Evolutionary conservation across 2,329 filamentous ascomycete genomes (phyloP).

Genomic region (Aulographum hederae): DNA sequence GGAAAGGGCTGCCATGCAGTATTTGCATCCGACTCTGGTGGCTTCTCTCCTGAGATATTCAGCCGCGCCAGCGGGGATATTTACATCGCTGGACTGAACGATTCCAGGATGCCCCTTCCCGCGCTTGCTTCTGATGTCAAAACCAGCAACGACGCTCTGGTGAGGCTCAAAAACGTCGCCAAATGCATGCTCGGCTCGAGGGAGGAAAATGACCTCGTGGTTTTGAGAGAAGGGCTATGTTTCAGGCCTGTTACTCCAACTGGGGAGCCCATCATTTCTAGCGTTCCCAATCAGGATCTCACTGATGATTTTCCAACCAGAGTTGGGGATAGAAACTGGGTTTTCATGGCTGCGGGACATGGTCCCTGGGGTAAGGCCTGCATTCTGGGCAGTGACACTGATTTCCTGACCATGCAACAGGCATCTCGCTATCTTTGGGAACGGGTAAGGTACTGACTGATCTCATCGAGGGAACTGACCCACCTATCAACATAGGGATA

Average conservation of each 20-base stretch:
- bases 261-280: conserved; percentile 44
- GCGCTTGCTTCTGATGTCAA: conserved; percentile 25
- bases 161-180: conserved; percentile 31
- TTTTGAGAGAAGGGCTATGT: conserved; percentile 49
- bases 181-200: conserved; percentile 27
- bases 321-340: conserved; percentile 30
- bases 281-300: conserved; percentile 37
- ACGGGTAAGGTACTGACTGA: conserved; percentile 56
- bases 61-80: conserved; percentile 47
- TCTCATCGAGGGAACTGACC: conserved; percentile 41
- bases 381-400: conserved; percentile 6
- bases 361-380: conserved; percentile 48
- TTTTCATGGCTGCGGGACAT: conserved; percentile 55
- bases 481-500: too few species aligned
- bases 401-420: conserved; percentile 1
- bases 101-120: conserved; percentile 40
- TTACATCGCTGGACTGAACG: conserved; percentile 58
- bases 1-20: conserved; percentile 42
- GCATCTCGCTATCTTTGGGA: conserved; percentile 32
- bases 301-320: conserved; percentile 28
- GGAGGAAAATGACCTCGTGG: conserved; percentile 34
- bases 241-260: conserved; percentile 51
- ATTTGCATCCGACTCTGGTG: conserved; percentile 39
- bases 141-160: conserved; percentile 29
- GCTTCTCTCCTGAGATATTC: conserved; percentile 55